Conservation (phyloP, 176 grass and related monocot species). For the Carex littledalei region DNA sequence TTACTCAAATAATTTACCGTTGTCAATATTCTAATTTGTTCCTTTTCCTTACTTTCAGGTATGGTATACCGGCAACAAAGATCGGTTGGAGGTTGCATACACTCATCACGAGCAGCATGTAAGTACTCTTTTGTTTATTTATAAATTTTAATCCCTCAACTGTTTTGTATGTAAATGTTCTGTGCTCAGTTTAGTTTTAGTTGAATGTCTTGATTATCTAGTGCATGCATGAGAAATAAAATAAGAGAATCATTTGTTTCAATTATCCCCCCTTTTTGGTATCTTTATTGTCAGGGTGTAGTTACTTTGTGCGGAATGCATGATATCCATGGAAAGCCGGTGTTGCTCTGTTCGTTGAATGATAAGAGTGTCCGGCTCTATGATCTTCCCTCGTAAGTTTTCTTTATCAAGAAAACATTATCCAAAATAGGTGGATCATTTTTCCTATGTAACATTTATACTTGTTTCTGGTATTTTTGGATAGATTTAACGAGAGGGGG, state of each 20-base stretch:
- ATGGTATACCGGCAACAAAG: slow-evolving; percentile 68
- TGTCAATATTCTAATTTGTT: neutral
- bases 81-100: slow-evolving; percentile 78
- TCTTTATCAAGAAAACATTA: slow-evolving; percentile 7
- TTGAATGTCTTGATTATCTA: neutral
- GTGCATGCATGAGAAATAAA: neutral
- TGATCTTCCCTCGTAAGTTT: slow-evolving; percentile 89
- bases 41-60: slow-evolving; percentile 31
- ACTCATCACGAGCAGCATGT: slow-evolving; percentile 91
- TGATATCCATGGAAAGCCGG: slow-evolving; percentile 69
- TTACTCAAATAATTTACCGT: neutral
- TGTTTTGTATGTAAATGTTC: neutral
- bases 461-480: slow-evolving; percentile 26
- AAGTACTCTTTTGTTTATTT: slow-evolving; percentile 18
- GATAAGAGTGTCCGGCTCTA: slow-evolving; percentile 72
- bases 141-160: neutral
- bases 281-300: slow-evolving; percentile 51
- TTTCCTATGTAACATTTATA: neutral
- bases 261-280: neutral
- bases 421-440: slow-evolving; percentile 6
- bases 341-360: slow-evolving; percentile 81
- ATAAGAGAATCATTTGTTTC: neutral
- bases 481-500: slow-evolving; percentile 83
- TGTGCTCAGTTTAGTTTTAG: neutral
- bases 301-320: slow-evolving; percentile 72